Evolutionary conservation across 2,329 filamentous ascomycete species (phyloP).

Genomic region (Neobulgaria alba): DNA sequence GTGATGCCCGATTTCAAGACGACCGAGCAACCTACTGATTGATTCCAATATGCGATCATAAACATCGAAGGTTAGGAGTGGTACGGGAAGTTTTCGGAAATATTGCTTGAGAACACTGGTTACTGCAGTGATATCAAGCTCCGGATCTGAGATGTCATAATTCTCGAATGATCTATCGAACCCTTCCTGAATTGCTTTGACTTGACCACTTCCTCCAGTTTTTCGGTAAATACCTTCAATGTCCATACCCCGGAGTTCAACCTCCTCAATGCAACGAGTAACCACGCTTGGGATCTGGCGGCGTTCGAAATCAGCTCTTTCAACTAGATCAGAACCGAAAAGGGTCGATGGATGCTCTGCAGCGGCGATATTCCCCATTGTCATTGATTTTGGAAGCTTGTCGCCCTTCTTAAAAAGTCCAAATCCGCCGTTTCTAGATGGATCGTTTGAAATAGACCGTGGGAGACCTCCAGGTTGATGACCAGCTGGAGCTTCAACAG

Average conservation of each 20-base stretch:
- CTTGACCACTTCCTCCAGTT: conserved; percentile 84
- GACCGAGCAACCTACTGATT: conserved; percentile 45
- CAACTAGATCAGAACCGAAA: conserved; percentile 83
- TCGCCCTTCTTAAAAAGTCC: conserved; percentile 53
- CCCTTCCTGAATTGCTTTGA: conserved; percentile 82
- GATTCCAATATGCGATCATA: conserved; percentile 86
- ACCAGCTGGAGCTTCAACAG: conserved; percentile 38
- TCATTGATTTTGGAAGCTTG: conserved; percentile 42
- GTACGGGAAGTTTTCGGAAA: conserved; percentile 84
- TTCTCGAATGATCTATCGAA: conserved; percentile 83
- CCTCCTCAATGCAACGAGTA: conserved; percentile 90
- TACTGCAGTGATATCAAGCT: conserved; percentile 90
- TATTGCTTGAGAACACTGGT: conserved; percentile 96
- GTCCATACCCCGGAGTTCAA: conserved; percentile 93
- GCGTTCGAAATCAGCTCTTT: conserved; percentile 80
- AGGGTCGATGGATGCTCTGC: conserved; percentile 52
- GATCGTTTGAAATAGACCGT: conserved; percentile 22
- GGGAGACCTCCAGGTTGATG: conserved; percentile 16
- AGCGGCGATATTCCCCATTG: conserved; percentile 30
- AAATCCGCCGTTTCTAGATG: conserved; percentile 40
- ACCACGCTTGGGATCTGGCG: conserved; percentile 85
- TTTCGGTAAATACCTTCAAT: conserved; percentile 97
- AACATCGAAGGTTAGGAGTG: conserved; percentile 83
- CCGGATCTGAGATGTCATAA: conserved; percentile 87
- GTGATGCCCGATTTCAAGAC: conserved; percentile 6